Evolutionary conservation across 129 eudicot genomes (phyloP).

Genomic region (Heracleum sosnowskyi): DNA sequence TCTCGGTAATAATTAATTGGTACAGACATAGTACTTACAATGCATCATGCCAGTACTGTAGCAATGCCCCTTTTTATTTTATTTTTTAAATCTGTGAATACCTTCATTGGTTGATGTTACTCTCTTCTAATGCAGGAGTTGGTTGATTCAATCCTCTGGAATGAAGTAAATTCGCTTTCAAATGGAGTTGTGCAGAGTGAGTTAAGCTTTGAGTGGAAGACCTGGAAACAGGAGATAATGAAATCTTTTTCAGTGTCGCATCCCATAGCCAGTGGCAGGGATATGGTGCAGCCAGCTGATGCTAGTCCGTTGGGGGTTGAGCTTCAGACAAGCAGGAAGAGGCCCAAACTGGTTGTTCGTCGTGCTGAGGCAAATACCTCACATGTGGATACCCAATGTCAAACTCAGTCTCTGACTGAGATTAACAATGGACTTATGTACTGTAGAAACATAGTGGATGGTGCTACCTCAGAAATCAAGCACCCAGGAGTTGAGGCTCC

Average conservation of each 20-base stretch:
- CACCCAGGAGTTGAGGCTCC: conserved; percentile 22
- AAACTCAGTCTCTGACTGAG: conserved; percentile 34
- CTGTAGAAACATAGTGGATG: conserved; percentile 19
- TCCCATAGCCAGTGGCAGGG: conserved; percentile 36
- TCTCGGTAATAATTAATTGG: neutral
- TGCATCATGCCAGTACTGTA: neutral
- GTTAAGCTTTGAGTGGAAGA: conserved; percentile 56
- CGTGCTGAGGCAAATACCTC: conserved; percentile 69
- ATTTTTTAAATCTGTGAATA: neutral
- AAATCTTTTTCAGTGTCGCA: conserved; percentile 57
- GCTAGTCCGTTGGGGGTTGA: conserved; percentile 29
- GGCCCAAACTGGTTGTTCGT: conserved; percentile 93
- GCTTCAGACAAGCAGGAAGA: conserved; percentile 55
- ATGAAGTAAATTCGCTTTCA: conserved; percentile 45
- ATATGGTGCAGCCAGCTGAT: conserved; percentile 34
- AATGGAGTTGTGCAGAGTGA: conserved; percentile 36
- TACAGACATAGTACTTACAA: neutral
- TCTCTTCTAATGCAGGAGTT: conserved; percentile 45
- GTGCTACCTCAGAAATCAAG: conserved; percentile 21
- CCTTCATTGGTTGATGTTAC: neutral
- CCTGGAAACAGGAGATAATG: conserved; percentile 76
- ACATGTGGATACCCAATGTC: conserved; percentile 31
- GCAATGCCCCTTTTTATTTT: neutral
- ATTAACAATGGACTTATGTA: conserved; percentile 40
- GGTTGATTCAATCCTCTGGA: conserved; percentile 70